Base-by-base conservation (phyloP, 495 filamentous ascomycete species). In the Penicillium desertorum region DNA sequence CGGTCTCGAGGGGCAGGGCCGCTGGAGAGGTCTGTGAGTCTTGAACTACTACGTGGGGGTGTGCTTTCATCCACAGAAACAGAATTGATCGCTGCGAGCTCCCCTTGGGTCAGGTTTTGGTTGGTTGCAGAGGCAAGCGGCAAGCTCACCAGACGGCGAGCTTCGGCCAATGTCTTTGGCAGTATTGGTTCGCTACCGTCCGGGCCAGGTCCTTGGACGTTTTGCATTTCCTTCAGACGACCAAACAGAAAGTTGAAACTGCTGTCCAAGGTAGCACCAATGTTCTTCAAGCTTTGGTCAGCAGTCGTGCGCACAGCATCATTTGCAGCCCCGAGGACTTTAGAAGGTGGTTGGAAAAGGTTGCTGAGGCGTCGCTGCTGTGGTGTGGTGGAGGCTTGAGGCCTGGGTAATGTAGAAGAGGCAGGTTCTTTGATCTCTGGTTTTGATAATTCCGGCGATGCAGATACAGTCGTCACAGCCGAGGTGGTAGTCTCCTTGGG, bases 181-280 rank as follows among this genome's bases (percentile, higher is more conserved):
- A 96, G 76, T 25, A 87, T 65, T 4, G 75, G 60, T 27, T 56
- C 67, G 22, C 56, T 57, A 12, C 73, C 71, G 20, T 77, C 74
- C 46, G 75, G 70, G 45, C 73, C 73, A 41, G 75, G 61, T n/a
- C 66, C 69, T 32, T 78, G 81, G 45, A 59, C 76, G 45, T 62
- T 66, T 48, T 79, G 76, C 45, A 76, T 66, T 62, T 96, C 91
- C 62, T 88, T 88, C 25, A 97, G 83, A 61, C 91, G 89, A 37
- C 93, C 93, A 49, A 99, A 86, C 10, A 98, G 76, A 58, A 98
- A 95, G 63, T 92, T 95, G 74, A 96, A 96, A 65, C 90, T 95
- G 62, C 88, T 88, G 30, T 93, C 91, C 10, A 99, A 76, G 22
- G 92, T 89, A 55, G 79, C 88, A 54, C 93, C 85, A 56, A 99